These are phyloP conservation scores for Yamadazyma paraphyllophila DNA, from an alignment of 805 yeast species.

Conservation along the genomic window DNA sequence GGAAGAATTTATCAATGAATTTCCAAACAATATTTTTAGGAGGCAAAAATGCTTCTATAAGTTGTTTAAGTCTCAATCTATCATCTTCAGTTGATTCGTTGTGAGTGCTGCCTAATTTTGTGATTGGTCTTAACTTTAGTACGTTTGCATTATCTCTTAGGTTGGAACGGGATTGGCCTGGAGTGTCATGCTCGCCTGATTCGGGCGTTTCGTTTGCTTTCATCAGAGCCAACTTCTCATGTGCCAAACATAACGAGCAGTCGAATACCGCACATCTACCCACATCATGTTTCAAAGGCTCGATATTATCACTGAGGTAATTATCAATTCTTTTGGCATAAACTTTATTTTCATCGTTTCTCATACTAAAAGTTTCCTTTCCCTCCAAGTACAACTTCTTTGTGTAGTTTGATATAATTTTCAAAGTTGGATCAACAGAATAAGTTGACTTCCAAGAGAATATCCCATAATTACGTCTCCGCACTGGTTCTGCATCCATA, in stretches of 20 bases:
- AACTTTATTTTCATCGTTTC: conserved; percentile 2
- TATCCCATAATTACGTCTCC: conserved; percentile 7
- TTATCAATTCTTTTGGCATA: conserved; percentile 6
- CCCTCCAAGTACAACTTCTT: neutral
- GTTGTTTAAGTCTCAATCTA: conserved; percentile 11
- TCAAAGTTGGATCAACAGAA: conserved; percentile 8
- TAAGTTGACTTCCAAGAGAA: conserved; percentile 10
- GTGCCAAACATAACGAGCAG: conserved; percentile 1
- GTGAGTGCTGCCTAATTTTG: neutral
- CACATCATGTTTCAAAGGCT: conserved; percentile 6
- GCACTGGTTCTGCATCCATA: conserved; percentile 4
- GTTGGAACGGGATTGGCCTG: no score
- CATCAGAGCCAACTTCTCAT: neutral
- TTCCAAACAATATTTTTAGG: conserved; percentile 52
- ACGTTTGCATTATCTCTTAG: neutral
- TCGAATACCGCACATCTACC: neutral
- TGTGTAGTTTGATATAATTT: neutral
- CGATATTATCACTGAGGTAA: conserved; percentile 6
- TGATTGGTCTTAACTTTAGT: neutral
- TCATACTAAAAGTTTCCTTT: conserved; percentile 5
- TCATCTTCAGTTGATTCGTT: conserved; percentile 11
- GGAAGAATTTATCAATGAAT: conserved; percentile 50
- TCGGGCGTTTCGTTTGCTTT: neutral
- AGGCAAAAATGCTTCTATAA: conserved; percentile 43
- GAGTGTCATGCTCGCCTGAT: no score